Evolutionary conservation across 208 protist genomes (phyloP), one percentile per base, ranked within the genome.

Genomic region (Porcisia deanei): DNA sequence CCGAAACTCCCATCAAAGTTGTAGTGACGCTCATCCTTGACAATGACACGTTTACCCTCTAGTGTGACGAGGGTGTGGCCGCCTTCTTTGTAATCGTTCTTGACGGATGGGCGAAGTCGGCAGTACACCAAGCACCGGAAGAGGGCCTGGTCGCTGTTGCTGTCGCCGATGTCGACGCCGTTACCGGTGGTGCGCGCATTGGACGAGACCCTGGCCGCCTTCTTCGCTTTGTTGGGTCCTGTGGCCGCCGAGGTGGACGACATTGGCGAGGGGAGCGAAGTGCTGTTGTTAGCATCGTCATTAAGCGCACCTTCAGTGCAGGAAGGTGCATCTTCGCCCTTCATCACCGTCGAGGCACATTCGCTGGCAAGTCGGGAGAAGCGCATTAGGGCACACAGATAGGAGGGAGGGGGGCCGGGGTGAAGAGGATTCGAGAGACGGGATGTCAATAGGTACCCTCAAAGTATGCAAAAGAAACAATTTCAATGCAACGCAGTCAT

Each of bases 1-100:
- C 82, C 85, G 75, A 97, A 97, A 30, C 85, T 90, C 49, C 90
- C 89, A 83, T 97, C 94, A 77, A 85, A 96, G 79, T 96, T 83
- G 77, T 97, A 97, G 70, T 90, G 83, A 0, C 85, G 83, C 81
- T 97, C 88, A 71, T 94, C 90, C 75, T 94, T 94, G 52, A 96
- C 75, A 25, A 93, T 71, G 14, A 94, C 85, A 7, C 82, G 76
- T 52, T 87, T 91, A 39, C 76, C 86, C n/a, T 89, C 72, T 47
- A 89, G 43, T n/a, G 78, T 84, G 7, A 96, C 78, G 22, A 94
- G 68, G n/a, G 83, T 41, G 65, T 82, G 86, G 0, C 86, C 88
- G 54, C 86, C 90, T 52, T 91, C 87, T 67, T 89, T 86, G 80
- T 79, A 94, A 68, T 96, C 92, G 9, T 82, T 81, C 72, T 87